Base-by-base conservation (phyloP, 2,329 filamentous ascomycete species). In the Claviceps humidiphila region DNA sequence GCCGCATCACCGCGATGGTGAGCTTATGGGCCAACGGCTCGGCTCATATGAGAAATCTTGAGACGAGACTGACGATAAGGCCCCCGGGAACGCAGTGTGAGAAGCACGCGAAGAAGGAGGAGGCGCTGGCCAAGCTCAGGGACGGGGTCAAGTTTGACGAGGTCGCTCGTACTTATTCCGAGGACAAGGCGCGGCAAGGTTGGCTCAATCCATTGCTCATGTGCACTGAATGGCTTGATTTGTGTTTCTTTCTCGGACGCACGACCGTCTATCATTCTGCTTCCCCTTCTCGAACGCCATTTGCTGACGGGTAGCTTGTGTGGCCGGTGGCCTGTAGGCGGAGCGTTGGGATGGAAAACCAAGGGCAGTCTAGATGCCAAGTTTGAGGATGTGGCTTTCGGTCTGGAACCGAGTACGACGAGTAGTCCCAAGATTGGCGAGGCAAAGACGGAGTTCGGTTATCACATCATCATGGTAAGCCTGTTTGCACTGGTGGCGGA, bases 91-190 rank as follows among this genome's bases (percentile, higher is more conserved):
- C 39, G 24, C 14, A 82, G 71, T 89, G 86, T 60, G 82, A 83
- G 64, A 90, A 90, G 63, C 81, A 88, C 63, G 69, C 73, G n/a
- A 87, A 83, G 66, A 89, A 88, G 63, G 85, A 89, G 62, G 82
- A 88, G 63, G 86, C 86, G 0, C 65, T 89, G 16, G 77, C 76
- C 53, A 84, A 87, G 68, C 67, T 90, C 50, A 75, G 74, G 41
- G 78, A 73, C 3, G 84, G 85, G 1, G 74, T 74, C 49, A 87
- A 84, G 60, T 90, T 89, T 61, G 85, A 89, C 59, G 81, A 85
- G 47, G 84, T 89, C 5, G 86, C 86, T 9, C 71, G 78, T 51
- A 78, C 82, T 58, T 86, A 79, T 62, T 87, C 82, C 0, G 86
- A 89, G 67, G 86, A 90, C 65, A 89, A 90, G 69, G 84, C 85